Conservation (phyloP, 768 basidiomycete genomes). For the Lactarius akahatsu region DNA sequence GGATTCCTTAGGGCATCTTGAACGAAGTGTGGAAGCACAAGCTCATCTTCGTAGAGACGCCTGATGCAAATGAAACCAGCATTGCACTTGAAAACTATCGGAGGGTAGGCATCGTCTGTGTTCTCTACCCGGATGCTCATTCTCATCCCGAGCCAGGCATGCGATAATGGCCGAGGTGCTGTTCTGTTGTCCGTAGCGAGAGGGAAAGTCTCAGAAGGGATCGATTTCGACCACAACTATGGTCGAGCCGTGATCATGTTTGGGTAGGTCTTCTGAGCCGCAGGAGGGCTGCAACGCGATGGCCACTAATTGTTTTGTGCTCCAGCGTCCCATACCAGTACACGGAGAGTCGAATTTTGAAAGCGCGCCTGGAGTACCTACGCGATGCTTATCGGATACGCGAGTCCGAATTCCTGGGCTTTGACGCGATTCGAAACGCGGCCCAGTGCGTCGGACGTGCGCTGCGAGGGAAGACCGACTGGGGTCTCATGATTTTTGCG, state of each 20-base stretch:
- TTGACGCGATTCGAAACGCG: conserved; percentile 99
- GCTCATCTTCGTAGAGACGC: conserved; percentile 98
- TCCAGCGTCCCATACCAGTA: conserved; percentile 92
- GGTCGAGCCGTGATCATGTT: conserved; percentile 99
- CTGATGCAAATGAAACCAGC: conserved; percentile 98
- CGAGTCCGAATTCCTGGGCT: conserved; percentile 97
- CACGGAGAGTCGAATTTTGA: conserved; percentile 95
- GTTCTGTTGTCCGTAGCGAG: conserved; percentile 95
- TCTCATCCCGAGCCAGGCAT: conserved; percentile 58
- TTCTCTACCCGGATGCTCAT: neutral
- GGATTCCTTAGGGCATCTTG: conserved; percentile 74
- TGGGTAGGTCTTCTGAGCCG: conserved; percentile 56
- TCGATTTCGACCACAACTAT: conserved; percentile 99
- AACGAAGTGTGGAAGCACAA: conserved; percentile 99
- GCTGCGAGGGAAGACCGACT: conserved; percentile 96
- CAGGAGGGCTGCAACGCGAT: neutral
- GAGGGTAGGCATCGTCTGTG: conserved; percentile 50
- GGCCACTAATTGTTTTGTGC: conserved; percentile 6
- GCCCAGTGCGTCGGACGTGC: conserved; percentile 99
- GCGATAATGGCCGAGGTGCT: conserved; percentile 97
- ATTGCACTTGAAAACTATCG: conserved; percentile 97
- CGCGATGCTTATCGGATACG: conserved; percentile 98
- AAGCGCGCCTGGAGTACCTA: conserved; percentile 95
- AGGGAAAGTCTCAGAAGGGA: conserved; percentile 99
- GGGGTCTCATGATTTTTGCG: conserved; percentile 99